Evolutionary conservation across 1,284 basidiomycete species (phyloP), one percentile per base, ranked within the genome.

Genomic region (Trichosporon sp.): DNA sequence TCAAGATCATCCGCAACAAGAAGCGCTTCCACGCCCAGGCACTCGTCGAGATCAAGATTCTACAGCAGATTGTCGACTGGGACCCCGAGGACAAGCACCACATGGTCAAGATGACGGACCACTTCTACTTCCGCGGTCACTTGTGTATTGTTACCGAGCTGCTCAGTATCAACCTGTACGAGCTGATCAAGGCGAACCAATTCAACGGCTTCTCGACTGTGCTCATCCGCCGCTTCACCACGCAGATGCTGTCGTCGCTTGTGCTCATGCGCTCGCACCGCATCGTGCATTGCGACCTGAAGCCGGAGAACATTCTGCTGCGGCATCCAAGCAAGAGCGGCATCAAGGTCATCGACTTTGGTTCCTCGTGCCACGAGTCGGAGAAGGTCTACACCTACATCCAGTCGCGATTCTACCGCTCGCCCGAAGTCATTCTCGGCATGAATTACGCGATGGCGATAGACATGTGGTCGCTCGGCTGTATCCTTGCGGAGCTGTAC

Each of bases 301-400:
- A 99, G 85, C 97, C 97, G 16, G 97, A 99, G 93, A 99, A 99
- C 79, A 94, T 99, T 61, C 86, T 99, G 5, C 87, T 99, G 65
- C 90, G 91, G 69, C 96, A 99, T 84, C 97, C 97, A 14, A 90
- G 92, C 11, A 97, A 95, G 87, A 97, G 94, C 78, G 94, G 90
- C 2, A 93, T 99, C 84, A 98, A 98, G 85, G 95, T 98, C 73
- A 99, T 99, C 78, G 97, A 99, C 84, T 99, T 99, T 83, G 97
- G 97, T 54, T 96, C 94, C 79, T 98, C 95, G 81, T 99, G 97
- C 84, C 92, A 98, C 76, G 97, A 99, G 83, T 92, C 98, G 78
- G 97, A 99, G 85, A 99, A 98, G 87, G 96, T 99, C 74, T 99
- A 99, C 83, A 99, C 97, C 2, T 99, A 99, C 85, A 99, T 99